phyloP scores from a whole-genome alignment of 768 basidiomycete genomes.

The Amanita rubescens region DNA sequence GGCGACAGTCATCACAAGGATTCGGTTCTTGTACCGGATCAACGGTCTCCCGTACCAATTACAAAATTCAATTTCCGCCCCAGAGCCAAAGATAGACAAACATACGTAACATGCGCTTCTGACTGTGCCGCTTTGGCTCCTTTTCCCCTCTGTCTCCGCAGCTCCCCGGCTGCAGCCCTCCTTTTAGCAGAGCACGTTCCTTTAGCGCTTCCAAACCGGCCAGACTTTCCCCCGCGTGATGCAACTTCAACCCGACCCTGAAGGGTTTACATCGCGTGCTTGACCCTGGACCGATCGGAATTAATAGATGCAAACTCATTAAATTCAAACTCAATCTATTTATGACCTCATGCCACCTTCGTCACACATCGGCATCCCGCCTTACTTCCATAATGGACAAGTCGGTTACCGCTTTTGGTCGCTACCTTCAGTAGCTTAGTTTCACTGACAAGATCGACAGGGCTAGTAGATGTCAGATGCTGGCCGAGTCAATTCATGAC shows the following conservation, averaged over 20 bases:
- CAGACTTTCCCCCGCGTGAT: too few species aligned
- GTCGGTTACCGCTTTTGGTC: not conserved
- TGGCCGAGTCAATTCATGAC: too few species aligned
- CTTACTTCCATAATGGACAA: not conserved
- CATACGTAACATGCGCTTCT: not conserved
- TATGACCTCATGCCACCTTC: not conserved
- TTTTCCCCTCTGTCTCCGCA: not conserved
- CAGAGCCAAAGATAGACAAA: not conserved
- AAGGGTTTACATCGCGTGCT: not conserved
- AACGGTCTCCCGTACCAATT: not conserved
- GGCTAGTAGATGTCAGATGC: too few species aligned
- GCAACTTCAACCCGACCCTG: too few species aligned
- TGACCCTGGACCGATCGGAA: not conserved
- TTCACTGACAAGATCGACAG: not conserved
- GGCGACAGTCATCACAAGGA: not conserved
- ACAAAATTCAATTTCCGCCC: not conserved
- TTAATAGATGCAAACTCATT: too few species aligned
- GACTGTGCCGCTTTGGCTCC: not conserved
- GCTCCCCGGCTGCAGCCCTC: not conserved
- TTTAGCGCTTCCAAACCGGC: not conserved
- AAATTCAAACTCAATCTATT: too few species aligned
- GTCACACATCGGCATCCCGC: not conserved
- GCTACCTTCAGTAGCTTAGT: too few species aligned
- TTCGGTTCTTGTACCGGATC: slow-evolving; percentile 1
- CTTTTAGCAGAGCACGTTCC: not conserved